A percentile compares a stretch with the other conserved stretches of the same genome.
Conservation (phyloP, 352 stramenopile genomes). For the Globisporangium paroecandrum region DNA sequence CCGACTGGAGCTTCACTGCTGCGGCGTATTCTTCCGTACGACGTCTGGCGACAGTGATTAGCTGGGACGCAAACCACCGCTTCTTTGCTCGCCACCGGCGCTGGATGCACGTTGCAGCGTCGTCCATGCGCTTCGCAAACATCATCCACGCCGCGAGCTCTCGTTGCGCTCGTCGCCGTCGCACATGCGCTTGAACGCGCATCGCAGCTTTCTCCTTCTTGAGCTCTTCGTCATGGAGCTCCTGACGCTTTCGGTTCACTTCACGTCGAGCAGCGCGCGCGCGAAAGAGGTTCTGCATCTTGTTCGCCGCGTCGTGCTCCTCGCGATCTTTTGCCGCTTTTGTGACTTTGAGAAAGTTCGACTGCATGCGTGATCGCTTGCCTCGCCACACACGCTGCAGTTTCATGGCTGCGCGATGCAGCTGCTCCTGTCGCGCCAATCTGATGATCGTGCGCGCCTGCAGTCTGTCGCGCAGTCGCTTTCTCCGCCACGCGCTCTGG, state of each 20-base stretch:
- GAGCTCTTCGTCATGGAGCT: conserved; percentile 24
- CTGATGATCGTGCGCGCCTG: conserved; percentile 15
- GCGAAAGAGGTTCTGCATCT: conserved; percentile 59
- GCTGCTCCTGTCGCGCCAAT: conserved; percentile 13
- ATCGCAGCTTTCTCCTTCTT: conserved; percentile 41
- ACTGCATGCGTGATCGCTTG: conserved; percentile 32
- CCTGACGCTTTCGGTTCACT: conserved; percentile 33
- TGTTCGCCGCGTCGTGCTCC: conserved; percentile 45
- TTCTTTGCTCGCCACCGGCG: conserved; percentile 51
- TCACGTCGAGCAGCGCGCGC: conserved; percentile 40
- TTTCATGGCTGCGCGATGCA: conserved; percentile 31
- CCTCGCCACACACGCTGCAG: conserved; percentile 80
- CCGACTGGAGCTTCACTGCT: conserved; percentile 46
- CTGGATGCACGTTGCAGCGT: conserved; percentile 44
- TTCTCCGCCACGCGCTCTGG: conserved; percentile 45
- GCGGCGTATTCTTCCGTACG: conserved; percentile 39
- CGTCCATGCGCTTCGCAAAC: conserved; percentile 25
- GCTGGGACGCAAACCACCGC: conserved; percentile 33
- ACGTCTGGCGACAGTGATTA: conserved; percentile 33
- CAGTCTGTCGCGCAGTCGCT: conserved; percentile 33
- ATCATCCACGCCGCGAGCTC: conserved; percentile 29
- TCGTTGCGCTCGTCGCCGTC: conserved; percentile 33
- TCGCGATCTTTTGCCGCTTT: conserved; percentile 31
- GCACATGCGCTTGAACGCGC: conserved; percentile 38
- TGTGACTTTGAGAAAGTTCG: conserved; percentile 25